Evolutionary conservation across 1,139 yeast species (phyloP).

Genomic region (Pichia sp.): DNA sequence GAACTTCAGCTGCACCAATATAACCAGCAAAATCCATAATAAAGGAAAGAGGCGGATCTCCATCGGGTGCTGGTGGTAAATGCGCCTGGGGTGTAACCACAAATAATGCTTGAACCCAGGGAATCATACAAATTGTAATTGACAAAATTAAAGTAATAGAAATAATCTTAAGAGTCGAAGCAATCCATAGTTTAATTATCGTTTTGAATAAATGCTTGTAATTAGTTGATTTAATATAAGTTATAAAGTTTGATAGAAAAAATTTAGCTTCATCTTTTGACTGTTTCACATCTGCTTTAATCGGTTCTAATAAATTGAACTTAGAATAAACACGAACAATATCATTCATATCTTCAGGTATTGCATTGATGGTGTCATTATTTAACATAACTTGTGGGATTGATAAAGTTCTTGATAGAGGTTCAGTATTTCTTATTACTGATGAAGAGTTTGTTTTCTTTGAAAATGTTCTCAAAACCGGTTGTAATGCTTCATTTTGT

Average conservation of each 20-base stretch:
- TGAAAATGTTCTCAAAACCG: too few relatives aligned
- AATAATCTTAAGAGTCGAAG: slow-evolving; percentile 11
- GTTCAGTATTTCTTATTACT: background rate
- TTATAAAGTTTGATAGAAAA: background rate
- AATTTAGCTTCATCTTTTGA: slow-evolving; percentile 5
- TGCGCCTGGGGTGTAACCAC: slow-evolving; percentile 37
- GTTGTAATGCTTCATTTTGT: background rate
- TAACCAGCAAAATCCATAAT: slow-evolving; percentile 73
- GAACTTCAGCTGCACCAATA: slow-evolving; percentile 83
- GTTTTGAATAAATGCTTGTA: slow-evolving; percentile 2
- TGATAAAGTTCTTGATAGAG: slow-evolving; percentile 4
- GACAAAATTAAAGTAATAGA: slow-evolving; percentile 23
- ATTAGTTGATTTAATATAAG: background rate
- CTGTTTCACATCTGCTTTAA: slow-evolving; percentile 14
- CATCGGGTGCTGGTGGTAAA: slow-evolving; percentile 72
- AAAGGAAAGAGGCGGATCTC: slow-evolving; percentile 74
- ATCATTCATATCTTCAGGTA: slow-evolving; percentile 50
- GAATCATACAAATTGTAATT: slow-evolving; percentile 40
- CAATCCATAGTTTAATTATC: slow-evolving; percentile 6
- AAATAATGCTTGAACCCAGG: slow-evolving; percentile 60
- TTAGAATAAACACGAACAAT: slow-evolving; percentile 50
- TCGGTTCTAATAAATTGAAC: slow-evolving; percentile 14
- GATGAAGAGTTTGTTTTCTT: too few relatives aligned
- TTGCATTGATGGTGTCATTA: slow-evolving; percentile 35
- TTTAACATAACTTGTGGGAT: slow-evolving; percentile 13